Base-by-base conservation (phyloP, 345 rosid genomes). In the Dovyalis caffra region DNA sequence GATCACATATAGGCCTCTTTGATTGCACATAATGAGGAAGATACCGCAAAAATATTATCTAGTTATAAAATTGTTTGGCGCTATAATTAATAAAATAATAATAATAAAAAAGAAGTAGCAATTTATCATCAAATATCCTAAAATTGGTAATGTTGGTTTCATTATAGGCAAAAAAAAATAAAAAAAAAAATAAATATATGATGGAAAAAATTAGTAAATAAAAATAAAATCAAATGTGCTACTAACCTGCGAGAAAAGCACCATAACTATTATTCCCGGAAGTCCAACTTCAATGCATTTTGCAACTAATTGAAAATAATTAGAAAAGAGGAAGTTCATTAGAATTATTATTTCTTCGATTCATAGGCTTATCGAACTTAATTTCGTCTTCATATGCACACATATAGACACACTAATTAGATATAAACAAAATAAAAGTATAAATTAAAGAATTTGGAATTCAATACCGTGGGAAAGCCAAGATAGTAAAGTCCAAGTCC, bases 401-500 rank as follows among this genome's bases (percentile, higher is more conserved):
- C n/a, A n/a, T n/a, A n/a, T n/a, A n/a, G n/a, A n/a, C n/a, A n/a
- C n/a, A n/a, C n/a, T n/a, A n/a, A n/a, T n/a, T n/a, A n/a, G n/a
- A n/a, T n/a, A n/a, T n/a, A n/a, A n/a, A n/a, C n/a, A n/a, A n/a
- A n/a, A 33, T 47, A 23, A 74, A 8, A 33, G 34, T 1, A 68
- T 43, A 65, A 29, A 20, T 23, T 20, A 7, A 32, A 61, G 68
- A 33, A 20, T 49, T 25, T 26, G 21, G 34, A 70, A 25, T 11
- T 53, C 31, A 75, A 74, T 79, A 91, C 97, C 85, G 82, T 78
- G 66, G 97, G 97, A 77, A 91, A 89, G 62, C 90, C 92, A 33
- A 91, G 85, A 53, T 87, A 87, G 79, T 87, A 90, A 56, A 91
- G 94, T 74, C 94, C 97, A 3, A 90, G 83, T 20, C 94, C 97